Evolutionary conservation across 495 filamentous ascomycete genomes (phyloP).

Genomic region (Penicillium bovifimosum): DNA sequence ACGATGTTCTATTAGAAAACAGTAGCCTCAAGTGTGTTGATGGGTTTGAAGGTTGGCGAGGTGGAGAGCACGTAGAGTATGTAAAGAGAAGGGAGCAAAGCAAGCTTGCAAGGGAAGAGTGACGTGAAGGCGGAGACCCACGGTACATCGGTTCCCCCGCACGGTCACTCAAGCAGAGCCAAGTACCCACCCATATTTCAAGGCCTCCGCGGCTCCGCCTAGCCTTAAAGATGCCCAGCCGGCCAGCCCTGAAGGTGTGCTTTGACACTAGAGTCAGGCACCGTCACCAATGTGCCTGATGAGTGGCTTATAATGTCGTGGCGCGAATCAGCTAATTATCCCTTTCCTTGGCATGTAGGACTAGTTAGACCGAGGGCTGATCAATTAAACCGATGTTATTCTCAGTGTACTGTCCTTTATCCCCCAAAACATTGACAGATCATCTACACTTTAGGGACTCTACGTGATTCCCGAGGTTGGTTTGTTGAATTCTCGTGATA

Average conservation of each 20-base stretch:
- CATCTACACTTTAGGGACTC: too few species aligned
- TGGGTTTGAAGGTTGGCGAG: not conserved
- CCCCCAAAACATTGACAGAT: not conserved
- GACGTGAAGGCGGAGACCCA: conserved; percentile 20
- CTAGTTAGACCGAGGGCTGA: not conserved
- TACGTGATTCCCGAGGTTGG: too few species aligned
- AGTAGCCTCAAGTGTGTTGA: not conserved
- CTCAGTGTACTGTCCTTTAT: not conserved
- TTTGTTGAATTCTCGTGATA: not conserved
- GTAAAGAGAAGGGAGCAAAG: not conserved
- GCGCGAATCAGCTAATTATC: not conserved
- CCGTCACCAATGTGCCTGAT: not conserved
- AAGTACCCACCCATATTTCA: not conserved
- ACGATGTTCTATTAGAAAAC: not conserved
- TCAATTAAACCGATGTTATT: not conserved
- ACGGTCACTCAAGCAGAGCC: conserved; percentile 1
- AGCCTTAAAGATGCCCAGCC: too few species aligned
- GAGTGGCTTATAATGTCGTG: not conserved
- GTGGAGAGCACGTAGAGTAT: not conserved
- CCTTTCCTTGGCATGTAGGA: not conserved
- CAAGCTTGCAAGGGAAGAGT: conserved; percentile 5
- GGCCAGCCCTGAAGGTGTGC: too few species aligned
- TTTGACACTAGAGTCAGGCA: conserved; percentile 17
- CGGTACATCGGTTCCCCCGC: conserved; percentile 18
- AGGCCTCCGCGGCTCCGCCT: too few species aligned